phyloP scores from a whole-genome alignment of 2,329 filamentous ascomycete genomes.

The Calonectria leucothoes region DNA sequence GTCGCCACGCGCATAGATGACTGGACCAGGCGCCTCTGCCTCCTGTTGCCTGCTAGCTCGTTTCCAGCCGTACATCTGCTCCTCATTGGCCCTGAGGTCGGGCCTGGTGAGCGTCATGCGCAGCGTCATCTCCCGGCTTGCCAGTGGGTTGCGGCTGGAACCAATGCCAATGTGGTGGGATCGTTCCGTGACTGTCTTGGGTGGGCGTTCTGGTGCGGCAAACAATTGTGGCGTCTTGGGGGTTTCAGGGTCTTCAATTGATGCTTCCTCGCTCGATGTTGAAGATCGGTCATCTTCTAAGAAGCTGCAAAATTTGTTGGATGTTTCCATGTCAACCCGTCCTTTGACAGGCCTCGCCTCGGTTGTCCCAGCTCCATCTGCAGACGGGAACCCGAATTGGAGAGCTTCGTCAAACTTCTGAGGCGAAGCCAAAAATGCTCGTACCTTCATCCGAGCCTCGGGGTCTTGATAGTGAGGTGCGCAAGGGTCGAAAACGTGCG shows the following conservation, averaged over 20 bases:
- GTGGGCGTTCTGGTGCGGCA: constrained; percentile 46
- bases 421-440: constrained; percentile 86
- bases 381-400: constrained; percentile 89
- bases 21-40: constrained; percentile 40
- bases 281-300: constrained; percentile 69
- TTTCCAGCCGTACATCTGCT: constrained; percentile 78
- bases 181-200: constrained; percentile 43
- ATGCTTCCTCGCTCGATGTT: constrained; percentile 65
- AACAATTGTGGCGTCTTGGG: constrained; percentile 65
- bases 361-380: constrained; percentile 55
- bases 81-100: constrained; percentile 82
- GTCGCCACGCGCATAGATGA: constrained; percentile 45
- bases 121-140: constrained; percentile 89
- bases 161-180: constrained; percentile 40
- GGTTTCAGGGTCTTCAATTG: constrained; percentile 69
- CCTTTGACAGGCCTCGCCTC: constrained; percentile 41
- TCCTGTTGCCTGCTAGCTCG: constrained; percentile 55
- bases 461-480: constrained; percentile 92
- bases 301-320: constrained; percentile 68
- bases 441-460: constrained; percentile 86
- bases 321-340: constrained; percentile 47
- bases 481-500: constrained; percentile 69
- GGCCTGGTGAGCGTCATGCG: constrained; percentile 95
- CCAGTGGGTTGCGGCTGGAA: constrained; percentile 64
- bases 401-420: constrained; percentile 97